phyloP scores from a whole-genome alignment of 225 moss, liverwort and hornwort species.

The Antitrichia curtipendula region DNA sequence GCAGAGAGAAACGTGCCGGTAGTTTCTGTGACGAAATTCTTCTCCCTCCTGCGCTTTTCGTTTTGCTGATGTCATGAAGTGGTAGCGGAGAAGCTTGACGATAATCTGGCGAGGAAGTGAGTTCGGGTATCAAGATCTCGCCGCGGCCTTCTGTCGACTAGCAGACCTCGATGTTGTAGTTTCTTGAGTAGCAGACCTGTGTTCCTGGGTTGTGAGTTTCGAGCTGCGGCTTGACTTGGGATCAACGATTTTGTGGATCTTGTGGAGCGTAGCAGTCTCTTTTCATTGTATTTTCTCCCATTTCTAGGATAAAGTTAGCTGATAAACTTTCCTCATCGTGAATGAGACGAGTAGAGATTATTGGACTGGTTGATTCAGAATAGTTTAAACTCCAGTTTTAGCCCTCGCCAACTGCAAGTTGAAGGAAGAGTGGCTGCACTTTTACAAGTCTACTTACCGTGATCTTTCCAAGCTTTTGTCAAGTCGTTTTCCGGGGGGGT shows the following conservation, averaged over 20 bases:
- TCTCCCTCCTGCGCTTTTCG: not conserved
- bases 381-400: not conserved
- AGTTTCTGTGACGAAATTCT: no score
- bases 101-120: not conserved
- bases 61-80: not conserved
- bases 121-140: not conserved
- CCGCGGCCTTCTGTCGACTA: not conserved
- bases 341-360: not conserved
- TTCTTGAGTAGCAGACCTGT: not conserved
- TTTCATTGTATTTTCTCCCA: not conserved
- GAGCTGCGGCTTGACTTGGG: not conserved
- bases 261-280: not conserved
- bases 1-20: not conserved
- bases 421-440: not conserved
- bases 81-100: not conserved
- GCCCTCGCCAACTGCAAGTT: not conserved
- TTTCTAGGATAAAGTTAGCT: not conserved
- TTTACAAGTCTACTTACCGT: not conserved
- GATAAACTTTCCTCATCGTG: not conserved
- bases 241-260: not conserved
- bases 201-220: not conserved
- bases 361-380: not conserved
- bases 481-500: not conserved
- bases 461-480: not conserved
- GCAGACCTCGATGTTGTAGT: not conserved